A percentile compares a stretch with the other conserved stretches of the same genome.
Conservation (phyloP, 73 alveolate genomes). For the Durusdinium trenchii region DNA sequence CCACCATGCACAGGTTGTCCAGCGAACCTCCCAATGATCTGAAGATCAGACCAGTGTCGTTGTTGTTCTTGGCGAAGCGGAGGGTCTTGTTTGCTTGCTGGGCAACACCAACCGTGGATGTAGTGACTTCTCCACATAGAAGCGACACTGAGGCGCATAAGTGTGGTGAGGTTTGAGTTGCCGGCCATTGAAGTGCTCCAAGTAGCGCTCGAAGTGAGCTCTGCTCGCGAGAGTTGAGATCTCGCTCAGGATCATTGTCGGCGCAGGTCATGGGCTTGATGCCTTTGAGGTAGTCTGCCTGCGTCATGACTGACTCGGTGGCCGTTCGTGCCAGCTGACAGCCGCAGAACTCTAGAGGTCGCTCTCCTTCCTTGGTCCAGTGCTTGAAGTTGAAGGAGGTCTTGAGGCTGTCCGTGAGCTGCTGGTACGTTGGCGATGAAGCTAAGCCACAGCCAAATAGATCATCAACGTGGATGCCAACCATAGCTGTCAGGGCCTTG, state of each 20-base stretch:
- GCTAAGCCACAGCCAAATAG: background rate
- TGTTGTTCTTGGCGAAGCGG: background rate
- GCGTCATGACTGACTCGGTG: background rate
- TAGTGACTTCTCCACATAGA: background rate
- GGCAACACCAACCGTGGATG: background rate
- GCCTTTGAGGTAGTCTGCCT: background rate
- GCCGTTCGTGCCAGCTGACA: background rate
- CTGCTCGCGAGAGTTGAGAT: background rate
- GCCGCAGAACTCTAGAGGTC: background rate
- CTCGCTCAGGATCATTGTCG: background rate
- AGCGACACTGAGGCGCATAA: background rate
- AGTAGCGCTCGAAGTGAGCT: background rate
- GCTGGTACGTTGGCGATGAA: background rate
- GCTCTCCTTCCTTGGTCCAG: background rate
- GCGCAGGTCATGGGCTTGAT: background rate
- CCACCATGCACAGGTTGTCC: background rate
- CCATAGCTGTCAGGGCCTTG: background rate
- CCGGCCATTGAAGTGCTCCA: background rate
- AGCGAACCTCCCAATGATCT: background rate
- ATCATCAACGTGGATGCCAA: background rate
- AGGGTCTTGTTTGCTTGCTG: background rate
- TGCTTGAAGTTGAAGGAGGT: background rate
- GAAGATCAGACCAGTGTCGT: background rate
- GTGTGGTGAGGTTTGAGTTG: background rate
- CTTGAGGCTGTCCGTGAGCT: background rate